Conservation (phyloP, 768 basidiomycete genomes). For the Cystofilobasidium ferigula region DNA sequence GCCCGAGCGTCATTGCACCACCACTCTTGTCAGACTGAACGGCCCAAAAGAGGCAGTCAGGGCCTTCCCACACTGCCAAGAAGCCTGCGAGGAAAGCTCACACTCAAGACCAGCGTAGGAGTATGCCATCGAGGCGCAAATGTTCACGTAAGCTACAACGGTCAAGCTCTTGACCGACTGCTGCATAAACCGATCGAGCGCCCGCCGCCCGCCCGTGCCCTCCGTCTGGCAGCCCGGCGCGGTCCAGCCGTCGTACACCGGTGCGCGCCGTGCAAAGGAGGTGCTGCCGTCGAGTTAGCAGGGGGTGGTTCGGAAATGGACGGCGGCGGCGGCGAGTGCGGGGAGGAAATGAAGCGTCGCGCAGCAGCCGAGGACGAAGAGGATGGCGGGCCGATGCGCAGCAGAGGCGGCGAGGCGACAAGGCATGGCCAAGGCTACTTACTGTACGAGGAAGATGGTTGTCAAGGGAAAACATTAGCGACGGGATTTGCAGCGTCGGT, state of each 20-base stretch:
- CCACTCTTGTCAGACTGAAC: slow-evolving; percentile 9
- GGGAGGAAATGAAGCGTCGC: too few relatives aligned
- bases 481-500: too few relatives aligned
- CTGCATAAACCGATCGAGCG: not conserved
- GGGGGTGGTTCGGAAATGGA: too few relatives aligned
- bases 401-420: too few relatives aligned
- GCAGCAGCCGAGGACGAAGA: too few relatives aligned
- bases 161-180: slow-evolving; percentile 16
- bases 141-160: slow-evolving; percentile 7
- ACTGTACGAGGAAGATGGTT: too few relatives aligned
- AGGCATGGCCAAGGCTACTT: too few relatives aligned
- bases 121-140: slow-evolving; percentile 21
- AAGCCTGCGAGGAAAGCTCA: slow-evolving; percentile 2
- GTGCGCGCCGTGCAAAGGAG: not conserved
- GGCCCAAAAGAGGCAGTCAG: not conserved
- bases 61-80: not conserved
- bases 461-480: too few relatives aligned
- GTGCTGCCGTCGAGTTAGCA: too few relatives aligned
- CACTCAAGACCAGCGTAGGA: slow-evolving; percentile 19
- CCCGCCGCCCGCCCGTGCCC: not conserved
- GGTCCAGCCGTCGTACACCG: slow-evolving; percentile 9
- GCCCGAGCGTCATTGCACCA: slow-evolving; percentile 6
- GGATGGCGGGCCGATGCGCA: too few relatives aligned
- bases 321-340: too few relatives aligned
- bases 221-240: slow-evolving; percentile 16